These are phyloP conservation scores for Seminavis robusta DNA, from an alignment of 108 stramenopile genomes.

Conservation along the genomic window DNA sequence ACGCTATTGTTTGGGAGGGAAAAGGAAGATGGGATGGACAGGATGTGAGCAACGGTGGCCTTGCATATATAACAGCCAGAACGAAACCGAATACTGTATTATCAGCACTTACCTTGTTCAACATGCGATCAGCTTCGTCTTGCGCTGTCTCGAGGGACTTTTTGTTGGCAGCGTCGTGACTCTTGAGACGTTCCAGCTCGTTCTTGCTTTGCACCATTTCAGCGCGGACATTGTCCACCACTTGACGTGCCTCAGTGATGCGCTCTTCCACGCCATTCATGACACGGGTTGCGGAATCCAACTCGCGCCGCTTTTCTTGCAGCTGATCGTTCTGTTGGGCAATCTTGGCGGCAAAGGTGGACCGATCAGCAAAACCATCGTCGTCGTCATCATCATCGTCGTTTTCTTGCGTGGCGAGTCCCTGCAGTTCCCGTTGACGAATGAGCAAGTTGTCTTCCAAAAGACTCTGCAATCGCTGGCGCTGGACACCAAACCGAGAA, in stretches of 20 bases:
- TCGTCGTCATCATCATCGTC: slow-evolving; percentile 23
- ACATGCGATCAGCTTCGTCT: slow-evolving; percentile 62
- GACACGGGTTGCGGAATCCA: slow-evolving; percentile 59
- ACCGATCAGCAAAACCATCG: slow-evolving; percentile 7
- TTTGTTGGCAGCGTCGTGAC: slow-evolving; percentile 52
- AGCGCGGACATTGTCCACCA: slow-evolving; percentile 42
- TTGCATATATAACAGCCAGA: background rate
- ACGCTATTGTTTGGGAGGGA: slow-evolving; percentile 37
- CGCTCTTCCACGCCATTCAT: slow-evolving; percentile 55
- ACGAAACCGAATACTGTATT: background rate
- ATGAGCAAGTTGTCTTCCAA: slow-evolving; percentile 83
- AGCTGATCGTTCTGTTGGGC: slow-evolving; percentile 55
- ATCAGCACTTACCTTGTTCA: slow-evolving; percentile 69
- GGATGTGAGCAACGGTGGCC: slow-evolving; percentile 1
- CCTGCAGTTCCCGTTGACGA: slow-evolving; percentile 64
- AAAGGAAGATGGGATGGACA: slow-evolving; percentile 1
- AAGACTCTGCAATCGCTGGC: slow-evolving; percentile 65
- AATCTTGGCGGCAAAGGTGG: slow-evolving; percentile 25
- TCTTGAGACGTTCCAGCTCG: slow-evolving; percentile 76
- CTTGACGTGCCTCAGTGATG: slow-evolving; percentile 51
- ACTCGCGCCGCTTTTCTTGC: slow-evolving; percentile 49
- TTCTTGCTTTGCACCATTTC: slow-evolving; percentile 62
- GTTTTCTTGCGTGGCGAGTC: slow-evolving; percentile 25
- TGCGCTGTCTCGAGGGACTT: slow-evolving; percentile 64
- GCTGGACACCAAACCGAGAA: slow-evolving; percentile 55